These are phyloP conservation scores for Malassezia psittaci DNA, from an alignment of 1,284 basidiomycete species.

Conservation along the genomic window DNA sequence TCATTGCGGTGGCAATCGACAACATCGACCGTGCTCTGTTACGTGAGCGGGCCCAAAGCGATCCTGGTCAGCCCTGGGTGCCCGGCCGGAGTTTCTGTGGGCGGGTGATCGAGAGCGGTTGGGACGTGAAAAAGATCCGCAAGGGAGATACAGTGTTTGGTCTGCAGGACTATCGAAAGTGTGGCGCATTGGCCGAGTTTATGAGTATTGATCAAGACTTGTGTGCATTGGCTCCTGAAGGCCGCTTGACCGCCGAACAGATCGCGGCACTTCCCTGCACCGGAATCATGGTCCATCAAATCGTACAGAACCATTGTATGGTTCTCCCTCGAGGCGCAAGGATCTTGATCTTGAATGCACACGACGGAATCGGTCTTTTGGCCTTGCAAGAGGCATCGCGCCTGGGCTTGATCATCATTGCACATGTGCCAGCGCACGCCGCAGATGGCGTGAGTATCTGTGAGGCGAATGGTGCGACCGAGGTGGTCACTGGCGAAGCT, in stretches of 20 bases:
- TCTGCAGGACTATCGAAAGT: conserved; percentile 47
- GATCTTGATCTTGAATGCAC: conserved; percentile 50
- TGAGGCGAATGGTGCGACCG: conserved; percentile 48
- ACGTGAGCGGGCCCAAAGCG: conserved; percentile 41
- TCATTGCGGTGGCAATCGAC: conserved; percentile 49
- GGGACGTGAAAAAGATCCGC: conserved; percentile 45
- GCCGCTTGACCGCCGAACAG: conserved; percentile 47
- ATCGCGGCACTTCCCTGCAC: conserved; percentile 49
- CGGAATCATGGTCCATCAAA: conserved; percentile 48
- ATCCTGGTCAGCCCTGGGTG: conserved; percentile 47
- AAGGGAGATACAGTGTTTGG: conserved; percentile 50
- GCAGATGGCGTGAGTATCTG: conserved; percentile 46
- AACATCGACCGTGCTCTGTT: conserved; percentile 43
- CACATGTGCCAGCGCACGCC: conserved; percentile 46
- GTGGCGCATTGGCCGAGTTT: conserved; percentile 48
- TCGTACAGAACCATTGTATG: conserved; percentile 47
- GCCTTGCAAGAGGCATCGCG: conserved; percentile 48
- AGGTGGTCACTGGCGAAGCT: conserved; percentile 49
- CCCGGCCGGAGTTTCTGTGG: conserved; percentile 50
- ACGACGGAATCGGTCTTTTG: conserved; percentile 49
- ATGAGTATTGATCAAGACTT: conserved; percentile 47
- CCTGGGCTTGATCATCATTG: conserved; percentile 49
- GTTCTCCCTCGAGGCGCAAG: conserved; percentile 45
- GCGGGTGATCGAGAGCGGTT: conserved; percentile 49
- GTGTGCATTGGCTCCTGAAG: conserved; percentile 47